Conservation (phyloP, 2,329 filamentous ascomycete species). For the Fusarium newnesense region DNA sequence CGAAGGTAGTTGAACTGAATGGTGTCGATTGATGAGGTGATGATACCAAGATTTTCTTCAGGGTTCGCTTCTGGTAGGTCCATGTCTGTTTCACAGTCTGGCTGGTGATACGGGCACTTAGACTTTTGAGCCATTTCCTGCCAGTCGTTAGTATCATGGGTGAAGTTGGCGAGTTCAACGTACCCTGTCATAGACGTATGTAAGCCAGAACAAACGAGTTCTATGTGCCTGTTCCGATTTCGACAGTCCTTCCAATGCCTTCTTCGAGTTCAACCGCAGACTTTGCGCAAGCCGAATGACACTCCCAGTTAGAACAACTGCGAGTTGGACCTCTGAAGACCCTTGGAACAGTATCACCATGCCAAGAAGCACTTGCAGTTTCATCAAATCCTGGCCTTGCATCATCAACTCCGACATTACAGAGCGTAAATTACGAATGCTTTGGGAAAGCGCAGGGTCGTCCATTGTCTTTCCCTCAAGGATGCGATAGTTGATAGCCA, state of each 20-base stretch:
- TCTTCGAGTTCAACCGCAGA: slow-evolving; percentile 46
- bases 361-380: slow-evolving; percentile 49
- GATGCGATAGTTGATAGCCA: slow-evolving; percentile 47
- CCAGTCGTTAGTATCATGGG: background rate
- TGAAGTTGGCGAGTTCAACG: background rate
- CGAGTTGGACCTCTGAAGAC: slow-evolving; percentile 45
- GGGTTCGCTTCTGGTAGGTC: slow-evolving; percentile 29
- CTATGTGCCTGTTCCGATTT: slow-evolving; percentile 37
- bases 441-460: slow-evolving; percentile 37
- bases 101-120: slow-evolving; percentile 48
- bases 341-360: slow-evolving; percentile 49
- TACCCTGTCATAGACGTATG: slow-evolving; percentile 49
- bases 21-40: background rate
- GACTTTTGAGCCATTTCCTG: slow-evolving; percentile 51
- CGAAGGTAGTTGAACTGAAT: slow-evolving; percentile 29
- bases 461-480: slow-evolving; percentile 34
- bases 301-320: slow-evolving; percentile 47
- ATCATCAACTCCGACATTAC: slow-evolving; percentile 48
- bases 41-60: slow-evolving; percentile 22
- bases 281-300: slow-evolving; percentile 49
- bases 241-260: background rate
- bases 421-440: slow-evolving; percentile 46
- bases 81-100: slow-evolving; percentile 51
- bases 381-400: slow-evolving; percentile 44
- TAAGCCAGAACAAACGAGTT: slow-evolving; percentile 51